phyloP scores from a whole-genome alignment of 2,329 filamentous ascomycete species.

The Furcasterigmium furcatum region DNA sequence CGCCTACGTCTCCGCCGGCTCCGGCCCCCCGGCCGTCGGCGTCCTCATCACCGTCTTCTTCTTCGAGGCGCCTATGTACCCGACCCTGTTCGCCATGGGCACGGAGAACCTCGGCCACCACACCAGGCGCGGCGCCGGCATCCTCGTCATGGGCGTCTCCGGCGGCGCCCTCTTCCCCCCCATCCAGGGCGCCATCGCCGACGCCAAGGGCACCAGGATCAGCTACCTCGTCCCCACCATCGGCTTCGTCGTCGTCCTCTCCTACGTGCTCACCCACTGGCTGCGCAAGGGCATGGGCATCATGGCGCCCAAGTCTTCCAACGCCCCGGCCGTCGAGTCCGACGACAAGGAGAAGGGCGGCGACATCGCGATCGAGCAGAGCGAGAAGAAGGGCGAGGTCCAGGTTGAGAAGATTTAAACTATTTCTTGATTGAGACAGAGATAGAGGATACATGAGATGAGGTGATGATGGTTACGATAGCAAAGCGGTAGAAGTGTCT shows the following conservation, averaged over 20 bases:
- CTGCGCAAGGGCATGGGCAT: slow-evolving; percentile 23
- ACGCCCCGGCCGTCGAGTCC: slow-evolving; percentile 9
- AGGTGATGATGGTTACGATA: too few relatives aligned
- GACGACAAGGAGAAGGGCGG: not conserved
- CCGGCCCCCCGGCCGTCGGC: slow-evolving; percentile 47
- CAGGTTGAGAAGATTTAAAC: not conserved
- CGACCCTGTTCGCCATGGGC: slow-evolving; percentile 55
- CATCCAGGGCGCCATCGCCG: slow-evolving; percentile 43
- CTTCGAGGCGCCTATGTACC: slow-evolving; percentile 57
- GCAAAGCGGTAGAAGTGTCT: too few relatives aligned
- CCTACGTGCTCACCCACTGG: slow-evolving; percentile 26
- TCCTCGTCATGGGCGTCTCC: slow-evolving; percentile 51
- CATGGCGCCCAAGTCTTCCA: slow-evolving; percentile 24
- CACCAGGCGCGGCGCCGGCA: slow-evolving; percentile 71
- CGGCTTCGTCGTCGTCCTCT: slow-evolving; percentile 34
- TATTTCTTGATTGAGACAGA: too few relatives aligned
- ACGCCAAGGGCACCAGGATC: slow-evolving; percentile 31
- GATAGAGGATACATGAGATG: too few relatives aligned
- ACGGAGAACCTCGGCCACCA: slow-evolving; percentile 64
- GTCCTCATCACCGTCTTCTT: slow-evolving; percentile 54
- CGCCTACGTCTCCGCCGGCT: slow-evolving; percentile 20
- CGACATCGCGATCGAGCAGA: not conserved
- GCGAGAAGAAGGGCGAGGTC: too few relatives aligned
- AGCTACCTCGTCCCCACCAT: slow-evolving; percentile 39
- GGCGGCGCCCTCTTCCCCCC: slow-evolving; percentile 55